Conservation (phyloP, 2,329 filamentous ascomycete species). For the Rhynchosporium graminicola region DNA sequence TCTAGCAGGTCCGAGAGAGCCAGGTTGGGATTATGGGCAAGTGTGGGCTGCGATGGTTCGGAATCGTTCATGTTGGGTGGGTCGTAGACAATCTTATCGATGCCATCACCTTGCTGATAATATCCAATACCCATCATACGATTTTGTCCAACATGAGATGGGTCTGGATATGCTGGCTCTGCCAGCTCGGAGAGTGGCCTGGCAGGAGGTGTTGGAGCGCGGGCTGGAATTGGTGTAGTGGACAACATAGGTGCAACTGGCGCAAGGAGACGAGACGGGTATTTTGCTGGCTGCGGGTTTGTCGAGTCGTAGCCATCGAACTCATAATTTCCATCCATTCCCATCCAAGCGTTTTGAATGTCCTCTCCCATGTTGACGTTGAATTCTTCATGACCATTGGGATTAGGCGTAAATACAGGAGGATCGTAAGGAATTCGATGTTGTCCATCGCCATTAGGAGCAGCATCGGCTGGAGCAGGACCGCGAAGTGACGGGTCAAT, state of each 20-base stretch:
- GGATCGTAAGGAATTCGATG: conserved; percentile 19
- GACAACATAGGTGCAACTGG: conserved; percentile 29
- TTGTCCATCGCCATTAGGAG: conserved; percentile 19
- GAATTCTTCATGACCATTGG: conserved; percentile 16
- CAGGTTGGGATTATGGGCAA: conserved; percentile 28
- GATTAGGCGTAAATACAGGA: conserved; percentile 9
- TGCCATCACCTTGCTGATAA: conserved; percentile 35
- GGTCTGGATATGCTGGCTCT: conserved; percentile 32
- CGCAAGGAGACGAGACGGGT: conserved; percentile 32
- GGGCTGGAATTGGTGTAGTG: conserved; percentile 19
- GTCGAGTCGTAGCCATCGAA: conserved; percentile 30
- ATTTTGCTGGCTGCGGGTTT: conserved; percentile 25
- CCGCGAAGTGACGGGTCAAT: conserved; percentile 37
- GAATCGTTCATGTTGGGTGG: conserved; percentile 29
- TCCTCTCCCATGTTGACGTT: conserved; percentile 17
- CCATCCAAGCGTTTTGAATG: conserved; percentile 17
- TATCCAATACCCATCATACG: conserved; percentile 40
- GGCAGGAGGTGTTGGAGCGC: conserved; percentile 23
- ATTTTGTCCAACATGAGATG: conserved; percentile 28
- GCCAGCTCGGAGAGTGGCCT: conserved; percentile 24
- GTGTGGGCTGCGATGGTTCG: conserved; percentile 17
- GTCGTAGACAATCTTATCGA: conserved; percentile 39
- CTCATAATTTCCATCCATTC: conserved; percentile 30
- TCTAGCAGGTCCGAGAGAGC: conserved; percentile 33
- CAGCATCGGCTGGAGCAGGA: conserved; percentile 5